Conservation (phyloP, 208 protist genomes). For the Leishmania tarentolae region DNA sequence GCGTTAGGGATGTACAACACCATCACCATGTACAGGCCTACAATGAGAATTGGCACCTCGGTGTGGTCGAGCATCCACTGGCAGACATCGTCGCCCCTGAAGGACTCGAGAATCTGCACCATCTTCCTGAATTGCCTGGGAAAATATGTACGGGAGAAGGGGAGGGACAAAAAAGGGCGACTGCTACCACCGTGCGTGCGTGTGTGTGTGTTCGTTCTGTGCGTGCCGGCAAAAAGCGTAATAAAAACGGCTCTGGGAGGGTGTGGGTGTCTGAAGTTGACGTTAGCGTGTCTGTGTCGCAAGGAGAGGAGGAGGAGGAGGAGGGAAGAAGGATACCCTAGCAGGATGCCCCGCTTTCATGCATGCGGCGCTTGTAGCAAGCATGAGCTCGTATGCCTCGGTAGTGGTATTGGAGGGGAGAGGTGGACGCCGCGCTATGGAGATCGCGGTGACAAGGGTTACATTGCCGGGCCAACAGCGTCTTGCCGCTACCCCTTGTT, state of each 20-base stretch:
- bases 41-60: slow-evolving; percentile 48
- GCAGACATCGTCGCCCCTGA: slow-evolving; percentile 37
- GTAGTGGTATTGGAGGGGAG: not conserved
- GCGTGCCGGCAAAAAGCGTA: not conserved
- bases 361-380: not conserved
- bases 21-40: slow-evolving; percentile 54
- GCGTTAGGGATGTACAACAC: slow-evolving; percentile 56
- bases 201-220: not conserved
- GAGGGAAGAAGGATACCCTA: not conserved
- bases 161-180: not conserved
- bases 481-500: not conserved
- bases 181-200: not conserved
- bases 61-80: slow-evolving; percentile 57
- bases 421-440: not conserved
- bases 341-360: not conserved
- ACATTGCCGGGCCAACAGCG: not conserved
- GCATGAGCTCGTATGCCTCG: not conserved
- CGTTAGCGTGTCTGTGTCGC: not conserved
- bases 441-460: not conserved
- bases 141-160: not conserved
- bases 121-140: not conserved
- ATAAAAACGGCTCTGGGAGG: not conserved
- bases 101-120: slow-evolving; percentile 10
- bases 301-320: not conserved
- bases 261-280: not conserved